phyloP scores from a whole-genome alignment of 768 basidiomycete genomes.

The Leccinum arenicola region DNA sequence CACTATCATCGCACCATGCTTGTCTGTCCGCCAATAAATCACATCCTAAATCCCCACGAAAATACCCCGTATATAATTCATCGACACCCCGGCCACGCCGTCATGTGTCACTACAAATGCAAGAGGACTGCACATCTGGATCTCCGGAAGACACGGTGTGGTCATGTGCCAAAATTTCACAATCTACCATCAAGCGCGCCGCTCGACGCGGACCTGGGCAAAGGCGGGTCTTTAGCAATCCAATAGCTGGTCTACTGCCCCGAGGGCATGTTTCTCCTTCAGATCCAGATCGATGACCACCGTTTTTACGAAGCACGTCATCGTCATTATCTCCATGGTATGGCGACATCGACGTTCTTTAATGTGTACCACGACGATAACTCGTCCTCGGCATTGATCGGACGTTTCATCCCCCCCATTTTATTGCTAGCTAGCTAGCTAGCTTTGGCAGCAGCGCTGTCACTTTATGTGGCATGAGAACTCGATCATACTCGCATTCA shows the following conservation, averaged over 20 bases:
- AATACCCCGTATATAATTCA: constrained; percentile 5
- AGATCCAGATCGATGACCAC: background rate
- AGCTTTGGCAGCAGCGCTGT: constrained; percentile 16
- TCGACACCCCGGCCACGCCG: constrained; percentile 12
- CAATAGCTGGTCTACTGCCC: constrained; percentile 14
- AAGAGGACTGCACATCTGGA: constrained; percentile 5
- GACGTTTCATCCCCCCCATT: constrained; percentile 7
- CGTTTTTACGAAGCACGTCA: constrained; percentile 10
- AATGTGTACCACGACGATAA: constrained; percentile 8
- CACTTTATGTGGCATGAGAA: background rate
- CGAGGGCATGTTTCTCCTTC: constrained; percentile 1
- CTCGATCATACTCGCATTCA: constrained; percentile 8
- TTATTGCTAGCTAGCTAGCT: constrained; percentile 15
- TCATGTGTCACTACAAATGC: constrained; percentile 5
- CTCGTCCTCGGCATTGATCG: constrained; percentile 2
- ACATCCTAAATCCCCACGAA: constrained; percentile 5
- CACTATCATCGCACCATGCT: constrained; percentile 3
- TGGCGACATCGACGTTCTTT: constrained; percentile 13
- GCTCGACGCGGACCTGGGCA: constrained; percentile 22
- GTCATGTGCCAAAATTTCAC: constrained; percentile 34
- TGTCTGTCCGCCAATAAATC: constrained; percentile 6
- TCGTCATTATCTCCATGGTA: background rate
- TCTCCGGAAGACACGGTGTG: constrained; percentile 17
- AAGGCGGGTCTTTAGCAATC: constrained; percentile 23
- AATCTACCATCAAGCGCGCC: constrained; percentile 23